phyloP scores from a whole-genome alignment of 1,284 basidiomycete genomes.

The Cryptococcus amylolentus region DNA sequence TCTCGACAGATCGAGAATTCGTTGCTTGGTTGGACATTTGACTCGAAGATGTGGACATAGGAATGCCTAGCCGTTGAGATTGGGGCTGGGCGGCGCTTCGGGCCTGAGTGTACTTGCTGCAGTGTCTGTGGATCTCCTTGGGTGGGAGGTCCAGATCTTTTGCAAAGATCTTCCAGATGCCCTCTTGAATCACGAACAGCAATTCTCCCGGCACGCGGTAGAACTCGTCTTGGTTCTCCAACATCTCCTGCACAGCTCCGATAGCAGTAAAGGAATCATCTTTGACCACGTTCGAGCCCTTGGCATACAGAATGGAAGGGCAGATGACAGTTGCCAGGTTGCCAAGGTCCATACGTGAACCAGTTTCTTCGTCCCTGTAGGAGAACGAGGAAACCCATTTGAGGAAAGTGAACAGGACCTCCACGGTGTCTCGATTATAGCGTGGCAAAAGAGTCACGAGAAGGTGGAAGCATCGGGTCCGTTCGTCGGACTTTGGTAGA shows the following conservation, averaged over 20 bases:
- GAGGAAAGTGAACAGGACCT: constrained; percentile 95
- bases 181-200: constrained; percentile 69
- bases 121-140: constrained; percentile 87
- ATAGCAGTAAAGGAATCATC: constrained; percentile 94
- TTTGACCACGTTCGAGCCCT: constrained; percentile 77
- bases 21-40: not conserved
- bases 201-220: constrained; percentile 85
- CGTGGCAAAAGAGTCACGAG: constrained; percentile 84
- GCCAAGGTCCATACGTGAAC: constrained; percentile 95
- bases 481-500: constrained; percentile 70
- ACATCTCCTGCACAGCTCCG: constrained; percentile 72
- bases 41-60: constrained; percentile 2
- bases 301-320: constrained; percentile 87
- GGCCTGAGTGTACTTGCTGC: constrained; percentile 65
- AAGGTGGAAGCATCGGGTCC: constrained; percentile 79
- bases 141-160: constrained; percentile 76
- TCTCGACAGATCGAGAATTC: constrained; percentile 14
- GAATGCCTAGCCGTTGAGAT: constrained; percentile 1
- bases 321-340: constrained; percentile 98
- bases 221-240: constrained; percentile 93
- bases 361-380: constrained; percentile 95
- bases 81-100: constrained; percentile 14
- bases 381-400: constrained; percentile 99
- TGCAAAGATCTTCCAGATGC: constrained; percentile 71
- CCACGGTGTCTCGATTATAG: constrained; percentile 92